A percentile compares a stretch with the other conserved stretches of the same genome.
Evolutionary conservation across 2,329 filamentous ascomycete genomes (phyloP).

Genomic region (Cytospora piceae): DNA sequence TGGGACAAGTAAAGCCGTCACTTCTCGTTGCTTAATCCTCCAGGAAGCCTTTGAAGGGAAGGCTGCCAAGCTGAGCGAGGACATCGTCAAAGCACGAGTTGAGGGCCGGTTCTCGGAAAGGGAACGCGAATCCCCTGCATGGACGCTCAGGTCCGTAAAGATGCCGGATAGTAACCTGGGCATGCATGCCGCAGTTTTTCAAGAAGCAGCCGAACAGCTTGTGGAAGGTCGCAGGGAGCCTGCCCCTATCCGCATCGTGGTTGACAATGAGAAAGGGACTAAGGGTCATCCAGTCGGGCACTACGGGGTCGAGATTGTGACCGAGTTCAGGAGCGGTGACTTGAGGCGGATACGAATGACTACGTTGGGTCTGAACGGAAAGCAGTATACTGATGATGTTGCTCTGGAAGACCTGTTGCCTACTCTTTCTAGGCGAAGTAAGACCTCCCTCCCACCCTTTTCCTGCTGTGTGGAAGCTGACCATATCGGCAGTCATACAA

Average conservation of each 20-base stretch:
- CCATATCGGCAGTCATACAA: slow-evolving; percentile 62
- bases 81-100: slow-evolving; percentile 82
- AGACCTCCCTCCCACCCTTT: slow-evolving; percentile 37
- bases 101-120: slow-evolving; percentile 81
- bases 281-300: slow-evolving; percentile 68
- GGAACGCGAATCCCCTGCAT: slow-evolving; percentile 80
- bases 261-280: slow-evolving; percentile 70
- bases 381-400: slow-evolving; percentile 74
- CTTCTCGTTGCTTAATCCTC: slow-evolving; percentile 71
- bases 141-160: slow-evolving; percentile 75
- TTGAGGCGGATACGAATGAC: slow-evolving; percentile 53
- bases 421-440: slow-evolving; percentile 74
- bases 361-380: slow-evolving; percentile 68
- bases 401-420: slow-evolving; percentile 73
- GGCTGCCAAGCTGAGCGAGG: slow-evolving; percentile 77
- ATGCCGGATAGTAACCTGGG: slow-evolving; percentile 64
- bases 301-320: slow-evolving; percentile 72
- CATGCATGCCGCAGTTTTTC: slow-evolving; percentile 70
- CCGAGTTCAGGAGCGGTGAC: slow-evolving; percentile 63
- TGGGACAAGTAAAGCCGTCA: slow-evolving; percentile 54
- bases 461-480: slow-evolving; percentile 39
- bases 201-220: slow-evolving; percentile 66
- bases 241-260: slow-evolving; percentile 71
- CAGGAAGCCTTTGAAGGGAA: slow-evolving; percentile 78
- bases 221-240: slow-evolving; percentile 68